Conservation (phyloP, 495 filamentous ascomycete genomes). For the Tuber aestivum region DNA sequence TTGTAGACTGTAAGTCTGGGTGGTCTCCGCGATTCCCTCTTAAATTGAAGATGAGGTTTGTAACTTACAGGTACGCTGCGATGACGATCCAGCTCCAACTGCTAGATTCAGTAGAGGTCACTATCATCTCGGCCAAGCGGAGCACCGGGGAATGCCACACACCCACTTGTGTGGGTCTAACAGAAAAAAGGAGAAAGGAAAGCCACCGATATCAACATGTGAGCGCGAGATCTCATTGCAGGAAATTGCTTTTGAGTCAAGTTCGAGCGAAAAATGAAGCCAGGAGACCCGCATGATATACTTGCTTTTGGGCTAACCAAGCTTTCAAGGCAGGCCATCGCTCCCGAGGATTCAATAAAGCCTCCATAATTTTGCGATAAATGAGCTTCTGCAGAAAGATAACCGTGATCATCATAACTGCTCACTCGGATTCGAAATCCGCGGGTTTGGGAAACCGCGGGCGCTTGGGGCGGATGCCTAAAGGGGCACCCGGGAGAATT, state of each 20-base stretch:
- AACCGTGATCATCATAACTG: neutral
- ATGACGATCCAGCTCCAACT: neutral
- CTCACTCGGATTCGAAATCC: neutral
- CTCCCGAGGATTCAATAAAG: neutral
- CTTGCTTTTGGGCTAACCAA: neutral
- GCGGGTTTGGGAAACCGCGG: neutral
- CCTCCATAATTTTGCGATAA: neutral
- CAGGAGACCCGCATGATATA: neutral
- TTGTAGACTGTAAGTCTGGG: too few relatives aligned
- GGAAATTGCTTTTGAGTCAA: neutral
- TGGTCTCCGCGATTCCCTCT: neutral
- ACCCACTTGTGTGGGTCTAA: neutral
- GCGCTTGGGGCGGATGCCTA: neutral
- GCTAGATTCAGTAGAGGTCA: neutral
- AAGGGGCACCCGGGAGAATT: neutral
- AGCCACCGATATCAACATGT: neutral
- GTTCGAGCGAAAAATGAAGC: neutral
- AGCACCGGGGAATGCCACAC: neutral
- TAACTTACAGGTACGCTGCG: too few relatives aligned
- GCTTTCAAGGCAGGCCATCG: neutral
- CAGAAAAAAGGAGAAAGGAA: neutral
- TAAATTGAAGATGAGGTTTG: neutral
- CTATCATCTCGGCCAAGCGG: neutral
- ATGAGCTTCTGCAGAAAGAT: neutral
- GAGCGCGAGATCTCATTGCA: neutral